phyloP scores from a whole-genome alignment of 2,329 filamentous ascomycete species.

The Polychaeton citri region DNA sequence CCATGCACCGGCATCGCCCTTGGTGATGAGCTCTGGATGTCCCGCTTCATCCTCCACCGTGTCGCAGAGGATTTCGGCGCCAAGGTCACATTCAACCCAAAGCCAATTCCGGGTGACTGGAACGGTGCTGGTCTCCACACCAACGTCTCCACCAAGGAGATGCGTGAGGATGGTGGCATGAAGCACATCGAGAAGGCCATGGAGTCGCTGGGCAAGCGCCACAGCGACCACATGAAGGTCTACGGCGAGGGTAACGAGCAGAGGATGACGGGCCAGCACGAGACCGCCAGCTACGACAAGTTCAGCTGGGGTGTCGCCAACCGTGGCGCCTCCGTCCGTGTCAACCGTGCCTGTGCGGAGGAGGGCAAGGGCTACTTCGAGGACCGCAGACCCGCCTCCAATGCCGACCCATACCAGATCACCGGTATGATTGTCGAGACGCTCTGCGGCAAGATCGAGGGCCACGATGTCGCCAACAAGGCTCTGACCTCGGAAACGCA shows the following conservation, averaged over 20 bases:
- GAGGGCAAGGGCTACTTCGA: constrained; percentile 95
- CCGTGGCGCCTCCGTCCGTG: constrained; percentile 87
- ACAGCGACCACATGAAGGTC: constrained; percentile 58
- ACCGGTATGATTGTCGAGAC: constrained; percentile 71
- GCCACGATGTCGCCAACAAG: constrained; percentile 32
- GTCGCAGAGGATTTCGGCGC: constrained; percentile 94
- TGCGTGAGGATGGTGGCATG: constrained; percentile 86
- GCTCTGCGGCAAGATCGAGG: constrained; percentile 37
- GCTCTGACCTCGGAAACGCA: constrained; percentile 20
- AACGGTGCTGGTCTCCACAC: constrained; percentile 89
- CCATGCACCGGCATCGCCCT: constrained; percentile 77
- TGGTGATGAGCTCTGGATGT: constrained; percentile 94
- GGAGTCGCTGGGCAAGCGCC: constrained; percentile 37
- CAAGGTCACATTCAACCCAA: constrained; percentile 89
- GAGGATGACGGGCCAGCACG: constrained; percentile 83
- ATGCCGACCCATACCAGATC: constrained; percentile 77
- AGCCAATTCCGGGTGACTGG: constrained; percentile 93
- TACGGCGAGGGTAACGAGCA: constrained; percentile 94
- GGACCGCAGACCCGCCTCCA: constrained; percentile 54
- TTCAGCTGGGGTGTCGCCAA: constrained; percentile 94
- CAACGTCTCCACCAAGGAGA: constrained; percentile 85
- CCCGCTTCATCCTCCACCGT: constrained; percentile 76
- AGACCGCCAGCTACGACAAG: constrained; percentile 86
- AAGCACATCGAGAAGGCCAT: constrained; percentile 78
- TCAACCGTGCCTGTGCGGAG: constrained; percentile 70